These are phyloP conservation scores for Suillus brevipes DNA, from an alignment of 768 basidiomycete species.

Conservation along the genomic window DNA sequence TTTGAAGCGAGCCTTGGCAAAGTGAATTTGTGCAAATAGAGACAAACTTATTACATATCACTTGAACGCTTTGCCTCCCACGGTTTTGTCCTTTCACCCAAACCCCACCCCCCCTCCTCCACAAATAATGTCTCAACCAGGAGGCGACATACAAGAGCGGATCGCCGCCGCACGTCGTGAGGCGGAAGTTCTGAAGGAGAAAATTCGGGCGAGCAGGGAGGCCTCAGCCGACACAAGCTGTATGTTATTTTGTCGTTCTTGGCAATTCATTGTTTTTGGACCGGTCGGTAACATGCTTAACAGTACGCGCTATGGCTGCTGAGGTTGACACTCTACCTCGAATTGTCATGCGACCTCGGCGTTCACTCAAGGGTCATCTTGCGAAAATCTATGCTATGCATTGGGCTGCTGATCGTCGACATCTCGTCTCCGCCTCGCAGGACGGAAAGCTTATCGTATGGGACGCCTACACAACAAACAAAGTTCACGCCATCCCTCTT, in stretches of 20 bases:
- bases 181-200: slow-evolving; percentile 96
- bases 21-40: neutral
- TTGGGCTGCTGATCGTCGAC: slow-evolving; percentile 96
- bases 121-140: slow-evolving; percentile 70
- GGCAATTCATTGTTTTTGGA: slow-evolving; percentile 6
- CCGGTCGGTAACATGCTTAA: slow-evolving; percentile 16
- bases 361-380: slow-evolving; percentile 94
- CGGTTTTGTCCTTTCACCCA: slow-evolving; percentile 5
- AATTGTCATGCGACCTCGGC: slow-evolving; percentile 94
- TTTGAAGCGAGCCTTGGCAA: neutral
- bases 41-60: slow-evolving; percentile 8
- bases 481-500: slow-evolving; percentile 98
- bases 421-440: slow-evolving; percentile 99
- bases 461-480: slow-evolving; percentile 99
- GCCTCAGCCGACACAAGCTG: slow-evolving; percentile 97
- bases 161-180: slow-evolving; percentile 97
- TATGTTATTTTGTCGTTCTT: slow-evolving; percentile 46
- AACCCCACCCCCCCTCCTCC: slow-evolving; percentile 4
- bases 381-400: slow-evolving; percentile 99
- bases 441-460: slow-evolving; percentile 99
- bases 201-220: slow-evolving; percentile 95
- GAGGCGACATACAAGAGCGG: slow-evolving; percentile 84
- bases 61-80: slow-evolving; percentile 1
- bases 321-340: slow-evolving; percentile 96
- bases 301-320: slow-evolving; percentile 98